Conservation (phyloP, 352 stramenopile genomes). For the Peronospora destructor region DNA sequence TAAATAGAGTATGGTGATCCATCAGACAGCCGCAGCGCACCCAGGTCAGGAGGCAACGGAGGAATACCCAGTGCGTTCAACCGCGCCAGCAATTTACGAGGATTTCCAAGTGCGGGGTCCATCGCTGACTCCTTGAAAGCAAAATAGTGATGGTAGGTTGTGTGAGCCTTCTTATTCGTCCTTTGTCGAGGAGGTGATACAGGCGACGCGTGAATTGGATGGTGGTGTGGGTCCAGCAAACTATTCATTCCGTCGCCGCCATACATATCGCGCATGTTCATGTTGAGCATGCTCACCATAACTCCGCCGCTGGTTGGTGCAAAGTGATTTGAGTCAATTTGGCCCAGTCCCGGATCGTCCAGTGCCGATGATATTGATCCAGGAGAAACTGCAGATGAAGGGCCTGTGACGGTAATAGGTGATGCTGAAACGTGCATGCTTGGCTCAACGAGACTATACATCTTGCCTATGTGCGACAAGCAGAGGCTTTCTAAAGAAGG, state of each 20-base stretch:
- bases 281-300: slow-evolving; percentile 75
- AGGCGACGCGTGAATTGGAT: slow-evolving; percentile 30
- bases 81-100: slow-evolving; percentile 83
- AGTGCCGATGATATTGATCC: slow-evolving; percentile 26
- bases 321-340: slow-evolving; percentile 63
- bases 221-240: slow-evolving; percentile 46
- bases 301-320: slow-evolving; percentile 40
- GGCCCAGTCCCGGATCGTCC: slow-evolving; percentile 30
- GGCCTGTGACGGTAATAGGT: slow-evolving; percentile 34
- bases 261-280: slow-evolving; percentile 79
- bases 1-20: slow-evolving; percentile 76
- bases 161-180: slow-evolving; percentile 55
- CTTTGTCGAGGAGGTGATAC: slow-evolving; percentile 56
- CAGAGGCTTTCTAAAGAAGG: slow-evolving; percentile 67
- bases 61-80: slow-evolving; percentile 89
- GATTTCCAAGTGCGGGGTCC: slow-evolving; percentile 71
- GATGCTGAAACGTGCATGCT: slow-evolving; percentile 50
- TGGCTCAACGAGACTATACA: slow-evolving; percentile 76
- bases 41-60: slow-evolving; percentile 87
- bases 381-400: slow-evolving; percentile 26
- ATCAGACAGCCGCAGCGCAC: slow-evolving; percentile 64
- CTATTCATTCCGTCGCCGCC: slow-evolving; percentile 52
- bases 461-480: slow-evolving; percentile 66
- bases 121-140: slow-evolving; percentile 77
- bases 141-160: slow-evolving; percentile 64